These are phyloP conservation scores for Hyaloscypha hepaticicola DNA, from an alignment of 495 filamentous ascomycete genomes.

Conservation along the genomic window DNA sequence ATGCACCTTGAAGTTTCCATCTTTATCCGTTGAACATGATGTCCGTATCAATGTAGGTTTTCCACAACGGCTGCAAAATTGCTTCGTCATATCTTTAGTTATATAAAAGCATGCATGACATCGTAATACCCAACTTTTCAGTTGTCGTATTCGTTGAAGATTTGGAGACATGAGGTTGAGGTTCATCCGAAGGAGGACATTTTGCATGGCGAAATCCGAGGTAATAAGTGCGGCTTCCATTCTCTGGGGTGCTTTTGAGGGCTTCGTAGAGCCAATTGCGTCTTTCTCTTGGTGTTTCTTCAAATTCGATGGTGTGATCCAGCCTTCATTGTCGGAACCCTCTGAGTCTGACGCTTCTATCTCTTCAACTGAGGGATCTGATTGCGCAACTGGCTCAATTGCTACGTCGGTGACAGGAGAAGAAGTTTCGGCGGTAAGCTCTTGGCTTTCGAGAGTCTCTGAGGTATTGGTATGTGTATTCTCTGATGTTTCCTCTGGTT, in stretches of 20 bases:
- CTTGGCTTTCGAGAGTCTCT: constrained; percentile 3
- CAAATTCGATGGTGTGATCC: constrained; percentile 95
- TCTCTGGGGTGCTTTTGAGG: constrained; percentile 50
- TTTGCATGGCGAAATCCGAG: constrained; percentile 95
- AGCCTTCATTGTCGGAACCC: constrained; percentile 69
- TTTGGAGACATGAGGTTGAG: constrained; percentile 82
- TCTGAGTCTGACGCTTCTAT: constrained; percentile 42
- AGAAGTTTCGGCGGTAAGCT: background rate
- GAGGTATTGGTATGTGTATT: background rate
- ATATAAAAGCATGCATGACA: constrained; percentile 93
- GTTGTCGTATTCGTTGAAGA: constrained; percentile 70
- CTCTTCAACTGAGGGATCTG: constrained; percentile 14
- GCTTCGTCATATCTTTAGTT: constrained; percentile 80
- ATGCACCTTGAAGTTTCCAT: constrained; percentile 82
- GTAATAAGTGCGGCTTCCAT: constrained; percentile 87
- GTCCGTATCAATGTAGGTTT: constrained; percentile 83
- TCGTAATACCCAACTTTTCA: constrained; percentile 84
- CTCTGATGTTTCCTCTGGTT: background rate
- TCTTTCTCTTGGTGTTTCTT: constrained; percentile 76
- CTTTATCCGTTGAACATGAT: constrained; percentile 75
- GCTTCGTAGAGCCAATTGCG: constrained; percentile 46
- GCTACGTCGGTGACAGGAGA: background rate
- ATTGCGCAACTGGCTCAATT: background rate
- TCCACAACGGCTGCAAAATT: constrained; percentile 92
- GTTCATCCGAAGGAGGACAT: constrained; percentile 91